A percentile compares a stretch with the other conserved stretches of the same genome.
These are phyloP conservation scores for Beauveria rudraprayagi DNA, from an alignment of 2,329 filamentous ascomycete species.

Conservation along the genomic window DNA sequence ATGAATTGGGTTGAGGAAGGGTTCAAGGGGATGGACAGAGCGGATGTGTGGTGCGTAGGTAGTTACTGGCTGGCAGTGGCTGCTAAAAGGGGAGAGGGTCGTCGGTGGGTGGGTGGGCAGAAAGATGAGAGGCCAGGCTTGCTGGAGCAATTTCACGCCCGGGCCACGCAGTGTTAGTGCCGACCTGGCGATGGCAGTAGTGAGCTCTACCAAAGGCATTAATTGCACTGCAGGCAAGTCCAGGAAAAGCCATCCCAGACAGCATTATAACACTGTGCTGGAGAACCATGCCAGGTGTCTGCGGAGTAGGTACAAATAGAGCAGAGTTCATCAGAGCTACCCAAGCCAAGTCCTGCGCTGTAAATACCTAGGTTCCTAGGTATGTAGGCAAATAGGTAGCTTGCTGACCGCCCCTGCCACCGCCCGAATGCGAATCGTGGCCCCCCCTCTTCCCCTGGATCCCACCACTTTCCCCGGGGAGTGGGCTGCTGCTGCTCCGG, in stretches of 20 bases:
- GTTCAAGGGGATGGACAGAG: constrained; percentile 8
- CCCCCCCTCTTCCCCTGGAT: constrained; percentile 2
- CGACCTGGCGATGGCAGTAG: not conserved
- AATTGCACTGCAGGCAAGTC: no score
- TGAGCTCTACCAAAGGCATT: not conserved
- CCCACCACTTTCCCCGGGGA: constrained; percentile 11
- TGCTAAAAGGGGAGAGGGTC: constrained; percentile 15
- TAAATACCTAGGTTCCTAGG: not conserved
- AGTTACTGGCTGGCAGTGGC: not conserved
- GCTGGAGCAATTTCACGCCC: constrained; percentile 15
- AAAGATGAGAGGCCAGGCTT: not conserved
- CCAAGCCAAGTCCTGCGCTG: not conserved
- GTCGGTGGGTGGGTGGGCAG: constrained; percentile 12
- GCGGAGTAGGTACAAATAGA: not conserved
- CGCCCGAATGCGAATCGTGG: not conserved
- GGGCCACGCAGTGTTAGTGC: constrained; percentile 9
- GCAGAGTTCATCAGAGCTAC: constrained; percentile 8
- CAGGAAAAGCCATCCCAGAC: not conserved
- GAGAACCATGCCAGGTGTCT: not conserved
- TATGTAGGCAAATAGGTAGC: no score
- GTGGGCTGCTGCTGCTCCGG: not conserved
- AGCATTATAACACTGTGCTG: not conserved
- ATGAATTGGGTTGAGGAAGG: constrained; percentile 12
- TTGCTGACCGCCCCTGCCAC: constrained; percentile 12
- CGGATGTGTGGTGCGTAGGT: constrained; percentile 3